phyloP scores from a whole-genome alignment of 1,284 basidiomycete species.

The Leccinum fuscescens region DNA sequence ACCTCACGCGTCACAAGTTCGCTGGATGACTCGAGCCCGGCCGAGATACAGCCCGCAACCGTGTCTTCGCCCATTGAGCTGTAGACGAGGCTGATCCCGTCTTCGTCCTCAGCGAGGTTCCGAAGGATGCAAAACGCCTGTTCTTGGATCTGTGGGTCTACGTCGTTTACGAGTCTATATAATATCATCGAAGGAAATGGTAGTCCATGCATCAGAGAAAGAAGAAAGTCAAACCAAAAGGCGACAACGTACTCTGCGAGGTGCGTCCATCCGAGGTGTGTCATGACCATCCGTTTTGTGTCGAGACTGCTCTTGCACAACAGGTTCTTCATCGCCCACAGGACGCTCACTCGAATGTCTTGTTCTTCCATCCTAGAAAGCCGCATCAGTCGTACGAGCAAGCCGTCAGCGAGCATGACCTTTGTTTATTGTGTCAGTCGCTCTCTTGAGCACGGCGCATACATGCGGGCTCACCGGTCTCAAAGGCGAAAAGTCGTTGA shows the following conservation, averaged over 20 bases:
- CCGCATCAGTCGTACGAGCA: slow-evolving; percentile 61
- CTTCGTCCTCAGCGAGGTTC: slow-evolving; percentile 61
- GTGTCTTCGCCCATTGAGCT: slow-evolving; percentile 46
- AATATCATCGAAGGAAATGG: neutral
- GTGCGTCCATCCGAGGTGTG: slow-evolving; percentile 58
- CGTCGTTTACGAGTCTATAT: slow-evolving; percentile 51
- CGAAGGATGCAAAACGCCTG: slow-evolving; percentile 63
- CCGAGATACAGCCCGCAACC: slow-evolving; percentile 45
- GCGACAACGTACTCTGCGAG: slow-evolving; percentile 47
- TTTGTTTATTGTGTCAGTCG: neutral
- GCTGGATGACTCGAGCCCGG: slow-evolving; percentile 46
- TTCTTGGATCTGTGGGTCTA: slow-evolving; percentile 56
- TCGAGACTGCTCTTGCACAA: slow-evolving; percentile 57
- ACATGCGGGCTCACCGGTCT: slow-evolving; percentile 49
- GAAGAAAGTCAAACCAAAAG: neutral
- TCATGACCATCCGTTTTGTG: slow-evolving; percentile 65
- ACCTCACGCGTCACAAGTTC: slow-evolving; percentile 57
- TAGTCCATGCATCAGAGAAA: neutral
- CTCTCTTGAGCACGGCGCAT: neutral
- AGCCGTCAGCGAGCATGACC: slow-evolving; percentile 56
- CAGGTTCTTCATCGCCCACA: slow-evolving; percentile 84
- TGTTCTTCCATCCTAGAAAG: slow-evolving; percentile 54
- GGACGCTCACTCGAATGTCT: slow-evolving; percentile 60
- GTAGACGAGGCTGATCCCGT: slow-evolving; percentile 60
- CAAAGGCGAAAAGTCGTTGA: slow-evolving; percentile 85